Percentiles rank a stretch among this genome's conserved stretches.
phyloP scores from a whole-genome alignment of 208 protist species.

The Naegleria lovaniensis region DNA sequence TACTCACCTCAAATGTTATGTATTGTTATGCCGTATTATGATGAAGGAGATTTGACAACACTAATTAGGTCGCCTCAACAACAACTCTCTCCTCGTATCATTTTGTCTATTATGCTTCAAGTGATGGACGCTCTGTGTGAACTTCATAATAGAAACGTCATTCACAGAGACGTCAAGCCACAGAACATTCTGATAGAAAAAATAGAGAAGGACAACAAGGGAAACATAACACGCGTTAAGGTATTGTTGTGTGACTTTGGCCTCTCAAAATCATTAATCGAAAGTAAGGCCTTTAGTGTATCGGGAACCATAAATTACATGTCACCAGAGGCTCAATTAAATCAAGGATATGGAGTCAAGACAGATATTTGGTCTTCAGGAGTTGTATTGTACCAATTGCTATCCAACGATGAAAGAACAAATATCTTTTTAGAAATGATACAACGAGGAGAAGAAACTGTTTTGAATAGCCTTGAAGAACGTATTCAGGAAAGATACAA shows the following conservation, averaged over 20 bases:
- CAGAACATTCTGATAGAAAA: slow-evolving; percentile 37
- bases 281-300: neutral
- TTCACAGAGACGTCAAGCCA: slow-evolving; percentile 28
- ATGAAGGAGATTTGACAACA: neutral
- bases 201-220: neutral
- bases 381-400: neutral
- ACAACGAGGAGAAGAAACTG: neutral
- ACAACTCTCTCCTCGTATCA: neutral
- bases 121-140: slow-evolving; percentile 71
- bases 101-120: slow-evolving; percentile 35
- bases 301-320: neutral
- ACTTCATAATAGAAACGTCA: slow-evolving; percentile 54
- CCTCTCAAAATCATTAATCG: neutral
- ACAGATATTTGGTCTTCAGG: neutral
- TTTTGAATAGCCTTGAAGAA: neutral
- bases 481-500: neutral
- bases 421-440: slow-evolving; percentile 5
- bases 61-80: neutral
- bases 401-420: neutral
- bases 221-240: neutral
- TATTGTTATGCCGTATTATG: neutral
- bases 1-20: neutral
- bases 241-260: neutral
- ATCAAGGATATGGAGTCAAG: neutral
- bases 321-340: neutral